phyloP scores from a whole-genome alignment of 805 yeast genomes.

The Wickerhamomyces silvicola region DNA sequence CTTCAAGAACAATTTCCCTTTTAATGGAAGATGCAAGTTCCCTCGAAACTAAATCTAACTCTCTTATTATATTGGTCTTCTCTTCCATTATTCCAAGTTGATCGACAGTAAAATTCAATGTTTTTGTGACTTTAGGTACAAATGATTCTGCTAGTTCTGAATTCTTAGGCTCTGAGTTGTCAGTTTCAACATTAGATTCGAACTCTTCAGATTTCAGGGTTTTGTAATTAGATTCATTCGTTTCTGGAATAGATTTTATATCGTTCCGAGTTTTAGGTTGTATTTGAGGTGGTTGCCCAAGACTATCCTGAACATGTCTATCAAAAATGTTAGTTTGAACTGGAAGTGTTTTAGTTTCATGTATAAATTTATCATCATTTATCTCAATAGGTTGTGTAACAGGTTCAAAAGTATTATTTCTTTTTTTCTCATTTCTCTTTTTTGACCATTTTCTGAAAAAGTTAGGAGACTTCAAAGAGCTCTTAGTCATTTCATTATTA shows the following conservation, averaged over 20 bases:
- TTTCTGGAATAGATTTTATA: too few relatives aligned
- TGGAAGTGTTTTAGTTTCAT: too few relatives aligned
- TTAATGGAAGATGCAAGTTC: conserved; percentile 69
- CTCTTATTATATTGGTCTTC: conserved; percentile 51
- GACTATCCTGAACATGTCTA: too few relatives aligned
- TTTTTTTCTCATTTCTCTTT: conserved; percentile 14
- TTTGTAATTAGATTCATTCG: too few relatives aligned
- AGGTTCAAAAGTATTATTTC: conserved; percentile 10
- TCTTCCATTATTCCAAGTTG: conserved; percentile 58
- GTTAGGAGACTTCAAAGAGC: conserved; percentile 13
- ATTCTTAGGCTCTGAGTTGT: too few relatives aligned
- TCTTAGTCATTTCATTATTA: not conserved
- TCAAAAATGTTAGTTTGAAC: too few relatives aligned
- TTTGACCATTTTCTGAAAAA: conserved; percentile 19
- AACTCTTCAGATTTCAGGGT: too few relatives aligned
- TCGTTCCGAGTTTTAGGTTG: too few relatives aligned
- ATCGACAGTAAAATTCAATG: conserved; percentile 44
- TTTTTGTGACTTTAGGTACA: conserved; percentile 10
- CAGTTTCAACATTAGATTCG: too few relatives aligned
- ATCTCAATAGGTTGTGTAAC: conserved; percentile 10
- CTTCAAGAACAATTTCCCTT: conserved; percentile 59
- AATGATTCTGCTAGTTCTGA: conserved; percentile 13
- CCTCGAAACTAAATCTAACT: conserved; percentile 59
- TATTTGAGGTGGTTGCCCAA: too few relatives aligned
- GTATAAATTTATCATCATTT: too few relatives aligned